phyloP scores from a whole-genome alignment of 2,329 filamentous ascomycete species.

The Pseudogymnoascus sp. region DNA sequence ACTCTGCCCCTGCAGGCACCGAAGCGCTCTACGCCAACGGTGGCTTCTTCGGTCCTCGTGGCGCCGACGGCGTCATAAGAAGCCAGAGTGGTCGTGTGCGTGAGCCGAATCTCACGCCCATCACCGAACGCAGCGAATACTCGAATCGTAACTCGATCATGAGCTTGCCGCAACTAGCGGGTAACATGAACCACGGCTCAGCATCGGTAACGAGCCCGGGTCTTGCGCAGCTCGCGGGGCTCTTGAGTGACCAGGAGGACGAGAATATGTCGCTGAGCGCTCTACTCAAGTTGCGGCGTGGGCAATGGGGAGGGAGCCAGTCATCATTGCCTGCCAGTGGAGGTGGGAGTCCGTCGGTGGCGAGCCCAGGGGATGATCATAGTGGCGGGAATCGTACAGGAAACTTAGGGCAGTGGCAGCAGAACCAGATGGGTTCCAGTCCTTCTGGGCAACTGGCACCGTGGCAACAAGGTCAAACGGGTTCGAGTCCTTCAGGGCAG shows the following conservation, averaged over 20 bases:
- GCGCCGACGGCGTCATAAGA: constrained; percentile 48
- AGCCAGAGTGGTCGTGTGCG: constrained; percentile 65
- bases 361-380: constrained; percentile 19
- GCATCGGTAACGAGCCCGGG: constrained; percentile 57
- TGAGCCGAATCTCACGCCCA: constrained; percentile 90
- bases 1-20: constrained; percentile 50
- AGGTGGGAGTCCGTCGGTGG: constrained; percentile 30
- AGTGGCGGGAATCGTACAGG: constrained; percentile 8
- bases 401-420: background rate
- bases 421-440: constrained; percentile 12
- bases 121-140: constrained; percentile 93
- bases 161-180: constrained; percentile 51
- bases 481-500: background rate
- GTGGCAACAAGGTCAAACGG: constrained; percentile 16
- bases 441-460: constrained; percentile 19
- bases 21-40: constrained; percentile 55
- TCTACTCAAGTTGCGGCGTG: constrained; percentile 60
- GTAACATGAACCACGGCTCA: constrained; percentile 32
- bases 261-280: constrained; percentile 64
- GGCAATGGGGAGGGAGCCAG: constrained; percentile 75
- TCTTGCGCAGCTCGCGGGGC: constrained; percentile 64
- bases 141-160: constrained; percentile 89
- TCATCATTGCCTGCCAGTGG: constrained; percentile 48
- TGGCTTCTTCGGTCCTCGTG: constrained; percentile 78
- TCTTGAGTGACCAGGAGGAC: constrained; percentile 45